Conservation (phyloP, 805 yeast genomes). For the Ogataea sp. region DNA sequence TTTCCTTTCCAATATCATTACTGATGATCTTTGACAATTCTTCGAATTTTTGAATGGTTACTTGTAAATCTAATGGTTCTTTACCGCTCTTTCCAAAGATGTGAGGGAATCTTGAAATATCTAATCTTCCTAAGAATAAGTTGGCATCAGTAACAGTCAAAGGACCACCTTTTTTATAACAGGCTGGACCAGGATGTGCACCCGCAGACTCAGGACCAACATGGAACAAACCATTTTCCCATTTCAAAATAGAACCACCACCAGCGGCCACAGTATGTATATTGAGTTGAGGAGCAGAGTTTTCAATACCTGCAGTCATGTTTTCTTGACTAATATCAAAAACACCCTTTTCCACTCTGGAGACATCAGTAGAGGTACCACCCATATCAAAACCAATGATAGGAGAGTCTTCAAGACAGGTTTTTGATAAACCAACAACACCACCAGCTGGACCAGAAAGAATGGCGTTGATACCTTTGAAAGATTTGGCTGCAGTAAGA, state of each 20-base stretch:
- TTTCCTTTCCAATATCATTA: conserved; percentile 20
- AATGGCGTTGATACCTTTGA: conserved; percentile 44
- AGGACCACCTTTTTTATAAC: conserved; percentile 41
- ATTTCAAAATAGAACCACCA: conserved; percentile 27
- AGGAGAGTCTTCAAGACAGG: conserved; percentile 34
- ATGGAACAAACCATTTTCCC: conserved; percentile 28
- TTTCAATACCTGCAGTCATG: conserved; percentile 30
- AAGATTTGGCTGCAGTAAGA: conserved; percentile 39
- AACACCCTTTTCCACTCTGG: conserved; percentile 21
- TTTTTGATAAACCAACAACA: conserved; percentile 44
- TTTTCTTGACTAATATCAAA: conserved; percentile 15
- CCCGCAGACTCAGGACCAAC: conserved; percentile 43
- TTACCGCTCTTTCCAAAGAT: conserved; percentile 39
- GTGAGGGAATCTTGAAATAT: conserved; percentile 34
- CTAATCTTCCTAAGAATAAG: conserved; percentile 31
- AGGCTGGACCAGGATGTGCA: conserved; percentile 42
- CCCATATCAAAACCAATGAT: conserved; percentile 35
- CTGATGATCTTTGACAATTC: conserved; percentile 31
- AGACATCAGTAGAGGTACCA: conserved; percentile 33
- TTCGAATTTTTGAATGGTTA: conserved; percentile 26
- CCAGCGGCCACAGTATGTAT: conserved; percentile 32
- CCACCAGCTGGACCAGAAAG: conserved; percentile 55
- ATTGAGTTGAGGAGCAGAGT: conserved; percentile 32
- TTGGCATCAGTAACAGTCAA: conserved; percentile 41
- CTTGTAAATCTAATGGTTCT: conserved; percentile 28